A percentile compares a stretch with the other conserved stretches of the same genome.
Conservation (phyloP, 2,329 filamentous ascomycete species). For the Penicillium sp. region DNA sequence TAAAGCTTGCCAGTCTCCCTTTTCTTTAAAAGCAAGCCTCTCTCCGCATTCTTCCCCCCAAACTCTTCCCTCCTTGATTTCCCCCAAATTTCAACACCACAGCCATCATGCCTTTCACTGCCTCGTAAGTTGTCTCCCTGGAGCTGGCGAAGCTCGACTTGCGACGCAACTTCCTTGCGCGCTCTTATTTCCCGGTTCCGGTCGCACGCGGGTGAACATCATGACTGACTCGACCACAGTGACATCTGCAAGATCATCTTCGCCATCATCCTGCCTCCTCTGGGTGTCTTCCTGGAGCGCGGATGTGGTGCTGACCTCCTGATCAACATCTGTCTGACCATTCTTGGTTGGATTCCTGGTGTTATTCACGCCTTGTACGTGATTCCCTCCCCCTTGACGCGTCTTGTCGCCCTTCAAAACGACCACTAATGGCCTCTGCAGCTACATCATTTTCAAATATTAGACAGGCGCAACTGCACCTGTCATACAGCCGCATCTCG, state of each 20-base stretch:
- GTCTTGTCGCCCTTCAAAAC: background rate
- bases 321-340: slow-evolving; percentile 89
- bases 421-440: slow-evolving; percentile 32
- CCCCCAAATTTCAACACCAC: slow-evolving; percentile 3
- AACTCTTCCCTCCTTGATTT: slow-evolving; percentile 1
- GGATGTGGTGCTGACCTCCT: slow-evolving; percentile 82
- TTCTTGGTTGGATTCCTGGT: slow-evolving; percentile 73
- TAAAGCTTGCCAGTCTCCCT: slow-evolving; percentile 49
- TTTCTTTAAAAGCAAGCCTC: slow-evolving; percentile 45
- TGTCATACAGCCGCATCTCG: background rate
- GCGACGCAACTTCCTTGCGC: background rate
- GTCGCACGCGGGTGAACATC: background rate
- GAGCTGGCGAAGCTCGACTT: background rate
- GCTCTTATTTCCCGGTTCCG: background rate
- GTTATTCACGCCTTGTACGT: slow-evolving; percentile 88
- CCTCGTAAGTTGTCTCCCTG: slow-evolving; percentile 43
- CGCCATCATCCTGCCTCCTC: slow-evolving; percentile 82
- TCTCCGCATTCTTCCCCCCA: slow-evolving; percentile 13
- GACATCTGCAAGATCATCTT: slow-evolving; percentile 81
- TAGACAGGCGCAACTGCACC: slow-evolving; percentile 45
- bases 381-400: background rate
- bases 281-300: slow-evolving; percentile 92
- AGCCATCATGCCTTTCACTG: slow-evolving; percentile 52
- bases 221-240: slow-evolving; percentile 40
- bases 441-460: slow-evolving; percentile 86